Conservation (phyloP, 176 grass and related monocot genomes). For the Avena sativa region DNA sequence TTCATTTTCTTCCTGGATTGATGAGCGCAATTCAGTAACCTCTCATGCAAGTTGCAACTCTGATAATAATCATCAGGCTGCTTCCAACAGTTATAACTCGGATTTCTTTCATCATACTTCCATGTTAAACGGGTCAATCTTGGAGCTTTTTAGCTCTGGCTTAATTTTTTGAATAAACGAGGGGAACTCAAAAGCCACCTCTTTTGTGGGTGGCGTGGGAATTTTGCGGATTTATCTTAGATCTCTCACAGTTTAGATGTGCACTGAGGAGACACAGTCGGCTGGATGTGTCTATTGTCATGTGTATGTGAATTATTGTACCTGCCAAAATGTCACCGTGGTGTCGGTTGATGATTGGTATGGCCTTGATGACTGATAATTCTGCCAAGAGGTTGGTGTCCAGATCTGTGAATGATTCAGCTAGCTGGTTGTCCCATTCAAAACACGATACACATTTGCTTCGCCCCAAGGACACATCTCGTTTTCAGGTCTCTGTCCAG, state of each 20-base stretch:
- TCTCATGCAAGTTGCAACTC: constrained; percentile 11
- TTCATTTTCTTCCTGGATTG: constrained; percentile 2
- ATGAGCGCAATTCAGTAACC: no score
- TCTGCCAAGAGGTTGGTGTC: neutral
- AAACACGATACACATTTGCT: neutral
- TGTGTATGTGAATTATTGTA: neutral
- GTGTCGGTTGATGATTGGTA: constrained; percentile 4
- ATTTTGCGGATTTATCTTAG: neutral
- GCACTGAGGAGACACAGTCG: neutral
- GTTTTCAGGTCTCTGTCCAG: constrained; percentile 12
- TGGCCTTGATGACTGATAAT: neutral
- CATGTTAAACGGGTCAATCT: neutral
- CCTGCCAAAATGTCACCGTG: neutral
- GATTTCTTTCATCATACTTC: neutral
- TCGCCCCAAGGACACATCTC: neutral
- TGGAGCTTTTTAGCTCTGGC: neutral
- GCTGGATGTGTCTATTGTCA: neutral
- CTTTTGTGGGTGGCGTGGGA: neutral
- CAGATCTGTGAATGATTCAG: constrained; percentile 15
- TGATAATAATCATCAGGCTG: neutral
- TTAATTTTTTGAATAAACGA: neutral
- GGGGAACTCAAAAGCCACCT: constrained; percentile 23
- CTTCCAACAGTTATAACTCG: neutral
- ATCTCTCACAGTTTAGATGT: neutral
- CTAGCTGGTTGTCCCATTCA: neutral